Evolutionary conservation across 176 grass and related monocot genomes (phyloP).

Genomic region (Zoysia pacifica): DNA sequence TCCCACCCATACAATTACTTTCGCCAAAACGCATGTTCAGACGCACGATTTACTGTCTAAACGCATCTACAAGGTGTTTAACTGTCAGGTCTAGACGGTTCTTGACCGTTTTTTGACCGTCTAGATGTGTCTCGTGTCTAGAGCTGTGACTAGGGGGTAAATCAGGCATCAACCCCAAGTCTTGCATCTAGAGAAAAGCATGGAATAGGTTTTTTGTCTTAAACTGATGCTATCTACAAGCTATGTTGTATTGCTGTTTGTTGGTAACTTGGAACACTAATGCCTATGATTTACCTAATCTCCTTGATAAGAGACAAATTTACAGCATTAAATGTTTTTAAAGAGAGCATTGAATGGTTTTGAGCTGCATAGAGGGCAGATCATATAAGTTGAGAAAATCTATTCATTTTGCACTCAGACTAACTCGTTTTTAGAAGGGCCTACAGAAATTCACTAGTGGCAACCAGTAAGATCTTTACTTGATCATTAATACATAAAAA

Average conservation of each 20-base stretch:
- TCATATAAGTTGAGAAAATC: neutral
- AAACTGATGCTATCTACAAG: neutral
- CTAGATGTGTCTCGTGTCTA: no score
- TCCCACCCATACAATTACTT: no score
- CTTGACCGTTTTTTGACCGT: no score
- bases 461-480: neutral
- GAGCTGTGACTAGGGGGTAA: no score
- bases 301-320: neutral
- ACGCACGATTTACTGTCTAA: no score
- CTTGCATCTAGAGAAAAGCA: no score
- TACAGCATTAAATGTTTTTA: neutral
- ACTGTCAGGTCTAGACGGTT: no score
- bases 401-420: neutral
- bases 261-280: neutral
- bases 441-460: neutral
- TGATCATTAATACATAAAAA: neutral
- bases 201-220: neutral
- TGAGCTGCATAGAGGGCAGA: neutral
- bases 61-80: no score
- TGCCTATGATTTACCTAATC: constrained; percentile 17
- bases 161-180: no score
- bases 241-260: neutral
- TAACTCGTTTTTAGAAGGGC: neutral
- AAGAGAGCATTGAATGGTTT: neutral
- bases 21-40: no score